Evolutionary conservation across 2,329 filamentous ascomycete species (phyloP), one percentile per base, ranked within the genome.

Genomic region (Fusarium sp.): DNA sequence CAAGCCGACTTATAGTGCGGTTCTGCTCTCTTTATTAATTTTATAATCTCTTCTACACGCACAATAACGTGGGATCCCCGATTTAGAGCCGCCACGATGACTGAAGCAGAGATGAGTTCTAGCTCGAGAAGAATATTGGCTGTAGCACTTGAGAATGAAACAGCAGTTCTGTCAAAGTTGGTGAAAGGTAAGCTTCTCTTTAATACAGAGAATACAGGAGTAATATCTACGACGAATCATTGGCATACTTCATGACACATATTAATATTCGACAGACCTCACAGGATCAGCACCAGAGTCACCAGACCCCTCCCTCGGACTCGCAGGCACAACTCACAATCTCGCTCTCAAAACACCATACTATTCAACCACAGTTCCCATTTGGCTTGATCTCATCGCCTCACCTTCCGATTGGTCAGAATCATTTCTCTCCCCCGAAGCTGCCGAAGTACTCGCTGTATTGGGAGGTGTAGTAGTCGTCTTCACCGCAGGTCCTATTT

Each of bases 311-410:
- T 71, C 71, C 11, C 76, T 81, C 5, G 81, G 83, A 5, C 81
- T 90, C 35, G 89, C 90, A 3, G 90, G 90, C 30, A 85, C 84
- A 37, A 89, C 89, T 18, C 90, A 91, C 74, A 78, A 80, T 45
- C 84, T 90, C 35, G 64, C 80, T 12, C 80, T 92, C 59, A 83
- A 84, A 66, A 92, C 89, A 23, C 74, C 82, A 17, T 92, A 92
- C 82, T 92, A 92, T 81, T 84, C 80, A 27, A 85, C 88, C 57
- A 83, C 83, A 0, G 82, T 92, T 6, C 89, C 90, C 45, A 83
- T 92, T 71, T 92, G 90, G 90, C 83, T 92, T n/a, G 90, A 92
- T 75, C 83, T 90, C 48, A 83, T 90, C 63, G 75, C 82, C 9
- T 80, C 83, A 7, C 83, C 86, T 0, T 59, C 76, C 5, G 85